phyloP scores from a whole-genome alignment of 768 basidiomycete genomes.

The Psilocybe tampanensis region DNA sequence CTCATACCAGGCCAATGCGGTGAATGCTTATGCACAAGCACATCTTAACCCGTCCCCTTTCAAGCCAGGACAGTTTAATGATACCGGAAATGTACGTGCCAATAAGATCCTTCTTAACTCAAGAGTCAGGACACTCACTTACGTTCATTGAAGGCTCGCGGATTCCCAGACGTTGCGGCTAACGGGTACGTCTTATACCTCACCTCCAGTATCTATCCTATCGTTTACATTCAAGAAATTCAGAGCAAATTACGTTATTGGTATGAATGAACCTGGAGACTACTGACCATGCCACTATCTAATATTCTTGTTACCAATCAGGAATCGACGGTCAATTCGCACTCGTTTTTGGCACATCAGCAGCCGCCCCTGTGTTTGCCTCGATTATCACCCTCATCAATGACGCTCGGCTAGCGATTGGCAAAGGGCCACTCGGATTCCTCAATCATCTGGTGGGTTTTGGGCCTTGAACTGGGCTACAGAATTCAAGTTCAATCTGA shows the following conservation, averaged over 20 bases:
- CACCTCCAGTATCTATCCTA: neutral
- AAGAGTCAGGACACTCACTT: neutral
- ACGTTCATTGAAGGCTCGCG: conserved; percentile 38
- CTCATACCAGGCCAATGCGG: conserved; percentile 45
- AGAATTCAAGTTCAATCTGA: no score
- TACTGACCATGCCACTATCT: no score
- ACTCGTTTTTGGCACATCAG: conserved; percentile 44
- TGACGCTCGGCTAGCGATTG: conserved; percentile 46
- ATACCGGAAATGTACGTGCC: conserved; percentile 37
- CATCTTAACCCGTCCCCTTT: conserved; percentile 38
- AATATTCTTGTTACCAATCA: conserved; percentile 12
- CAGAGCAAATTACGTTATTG: conserved; percentile 43
- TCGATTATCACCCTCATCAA: conserved; percentile 55
- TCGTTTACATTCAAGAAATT: neutral
- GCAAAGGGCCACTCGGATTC: conserved; percentile 50
- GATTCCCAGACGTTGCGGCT: conserved; percentile 51
- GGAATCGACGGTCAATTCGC: conserved; percentile 38
- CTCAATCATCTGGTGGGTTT: conserved; percentile 43
- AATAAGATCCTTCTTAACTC: neutral
- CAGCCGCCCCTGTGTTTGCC: conserved; percentile 39
- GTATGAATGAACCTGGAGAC: conserved; percentile 5
- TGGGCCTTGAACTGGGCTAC: neutral
- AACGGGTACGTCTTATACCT: conserved; percentile 36
- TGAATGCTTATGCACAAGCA: conserved; percentile 38
- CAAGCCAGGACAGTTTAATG: conserved; percentile 44